These are phyloP conservation scores for Xylariaceae sp. DNA, from an alignment of 2,329 filamentous ascomycete species.

Conservation along the genomic window DNA sequence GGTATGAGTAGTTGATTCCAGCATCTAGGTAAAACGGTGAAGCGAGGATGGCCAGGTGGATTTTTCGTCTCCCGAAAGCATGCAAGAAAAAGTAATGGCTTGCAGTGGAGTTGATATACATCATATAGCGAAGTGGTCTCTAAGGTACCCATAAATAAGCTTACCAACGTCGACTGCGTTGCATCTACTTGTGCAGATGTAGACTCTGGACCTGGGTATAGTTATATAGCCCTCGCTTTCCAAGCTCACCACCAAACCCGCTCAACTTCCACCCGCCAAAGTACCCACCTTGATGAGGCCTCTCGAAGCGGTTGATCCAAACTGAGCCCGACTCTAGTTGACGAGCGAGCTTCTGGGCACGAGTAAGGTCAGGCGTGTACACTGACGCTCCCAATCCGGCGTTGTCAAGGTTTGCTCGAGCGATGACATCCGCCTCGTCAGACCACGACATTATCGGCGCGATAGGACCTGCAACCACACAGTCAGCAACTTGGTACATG, in stretches of 20 bases:
- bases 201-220: conserved; percentile 29
- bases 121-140: too few species aligned
- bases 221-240: conserved; percentile 28
- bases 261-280: conserved; percentile 31
- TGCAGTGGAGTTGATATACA: too few species aligned
- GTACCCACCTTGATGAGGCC: conserved; percentile 27
- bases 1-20: too few species aligned
- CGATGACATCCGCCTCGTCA: conserved; percentile 55
- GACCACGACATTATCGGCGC: conserved; percentile 59
- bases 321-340: conserved; percentile 54
- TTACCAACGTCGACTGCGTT: too few species aligned
- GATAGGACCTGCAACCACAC: conserved; percentile 47
- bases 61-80: too few species aligned
- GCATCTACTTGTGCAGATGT: conserved; percentile 25
- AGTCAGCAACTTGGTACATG: not conserved
- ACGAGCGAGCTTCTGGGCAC: conserved; percentile 47
- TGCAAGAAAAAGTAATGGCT: too few species aligned
- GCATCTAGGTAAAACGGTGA: too few species aligned
- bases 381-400: conserved; percentile 71
- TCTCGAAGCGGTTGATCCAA: conserved; percentile 49
- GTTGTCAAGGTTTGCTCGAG: conserved; percentile 83
- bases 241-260: conserved; percentile 30
- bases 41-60: too few species aligned
- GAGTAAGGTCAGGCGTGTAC: conserved; percentile 48
- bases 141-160: too few species aligned